A percentile compares a stretch with the other conserved stretches of the same genome.
Conservation (phyloP, 257 asterid genomes). For the Leptodermis oblonga region DNA sequence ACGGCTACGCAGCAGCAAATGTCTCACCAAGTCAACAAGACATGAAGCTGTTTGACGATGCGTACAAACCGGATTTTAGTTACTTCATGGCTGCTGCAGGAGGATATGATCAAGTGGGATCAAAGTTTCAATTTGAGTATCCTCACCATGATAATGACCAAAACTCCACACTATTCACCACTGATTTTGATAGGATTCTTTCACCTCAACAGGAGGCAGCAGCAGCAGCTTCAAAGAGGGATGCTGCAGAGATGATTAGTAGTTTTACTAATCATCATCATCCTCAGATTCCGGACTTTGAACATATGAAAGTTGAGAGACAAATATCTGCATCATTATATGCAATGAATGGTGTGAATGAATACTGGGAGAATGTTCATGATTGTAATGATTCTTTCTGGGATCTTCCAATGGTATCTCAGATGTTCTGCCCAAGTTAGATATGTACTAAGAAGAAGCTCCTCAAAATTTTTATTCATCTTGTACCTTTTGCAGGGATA, state of each 20-base stretch:
- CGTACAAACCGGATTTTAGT: constrained; percentile 61
- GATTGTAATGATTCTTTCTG: constrained; percentile 51
- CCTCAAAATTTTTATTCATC: background rate
- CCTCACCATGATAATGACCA: background rate
- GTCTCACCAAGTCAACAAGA: background rate
- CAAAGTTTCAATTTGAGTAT: constrained; percentile 24
- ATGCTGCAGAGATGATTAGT: constrained; percentile 2
- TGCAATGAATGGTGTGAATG: constrained; percentile 62
- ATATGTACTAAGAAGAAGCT: background rate
- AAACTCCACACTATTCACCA: constrained; percentile 13
- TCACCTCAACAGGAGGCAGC: constrained; percentile 23
- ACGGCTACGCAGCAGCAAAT: constrained; percentile 10
- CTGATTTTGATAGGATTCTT: constrained; percentile 31
- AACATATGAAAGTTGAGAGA: constrained; percentile 53
- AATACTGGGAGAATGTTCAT: constrained; percentile 52
- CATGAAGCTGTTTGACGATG: constrained; percentile 22
- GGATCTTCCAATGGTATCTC: constrained; percentile 57
- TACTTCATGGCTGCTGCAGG: constrained; percentile 22
- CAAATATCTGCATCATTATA: constrained; percentile 70
- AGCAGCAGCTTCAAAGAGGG: constrained; percentile 18
- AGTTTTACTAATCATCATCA: constrained; percentile 1
- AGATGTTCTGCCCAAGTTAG: constrained; percentile 63
- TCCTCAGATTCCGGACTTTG: constrained; percentile 40
- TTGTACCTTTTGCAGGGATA: background rate
- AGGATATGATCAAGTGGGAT: constrained; percentile 30